Base-by-base conservation (phyloP, 1,139 yeast species). In the Nakaseomyces nivariensis region DNA sequence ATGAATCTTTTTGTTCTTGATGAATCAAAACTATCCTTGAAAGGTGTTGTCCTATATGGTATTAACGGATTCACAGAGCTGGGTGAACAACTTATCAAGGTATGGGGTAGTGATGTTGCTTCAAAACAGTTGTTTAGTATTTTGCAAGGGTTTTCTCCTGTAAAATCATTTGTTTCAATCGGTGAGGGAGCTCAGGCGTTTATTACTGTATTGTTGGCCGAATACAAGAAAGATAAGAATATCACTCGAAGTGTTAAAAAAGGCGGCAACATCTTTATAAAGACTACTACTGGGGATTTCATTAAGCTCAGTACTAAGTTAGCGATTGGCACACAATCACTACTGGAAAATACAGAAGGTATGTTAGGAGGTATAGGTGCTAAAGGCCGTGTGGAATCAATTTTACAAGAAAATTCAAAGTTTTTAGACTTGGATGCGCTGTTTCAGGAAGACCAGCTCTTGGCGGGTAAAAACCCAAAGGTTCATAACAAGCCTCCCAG, bases 91-190 rank as follows among this genome's bases (percentile, higher is more conserved):
- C 71, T 94, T 43, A 81, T 81, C 51, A 77, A 76, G 13, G 72
- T 79, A 4, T 92, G 97, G 96, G 78, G 83, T 61, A 96, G 96
- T 0, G 92, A 88, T 61, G 86, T 94, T 52, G 81, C 81, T 49
- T 73, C 78, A 33, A 82, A 83, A 27, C 97, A 92, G 66, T 68
- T 92, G 11, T 77, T 81, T 11, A 90, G 89, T 9, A 82, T 94
- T 5, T 66, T 90, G 31, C 79, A 90, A 0, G 98, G 98, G 0
- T 70, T 92, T 31, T 82, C 94, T 0, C 90, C 97, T 0, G 77
- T 92, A 4, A 75, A 85, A 56, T 82, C 96, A 0, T 69, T 89
- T 37, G 83, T 86, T 3, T 79, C 84, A 52, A 75, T 92, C 40
- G 92, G 96, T 0, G 76, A 82, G 4, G 95, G 96, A 0, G 75